These are phyloP conservation scores for Aspergillus indologenus DNA, from an alignment of 495 filamentous ascomycete species.

Conservation along the genomic window DNA sequence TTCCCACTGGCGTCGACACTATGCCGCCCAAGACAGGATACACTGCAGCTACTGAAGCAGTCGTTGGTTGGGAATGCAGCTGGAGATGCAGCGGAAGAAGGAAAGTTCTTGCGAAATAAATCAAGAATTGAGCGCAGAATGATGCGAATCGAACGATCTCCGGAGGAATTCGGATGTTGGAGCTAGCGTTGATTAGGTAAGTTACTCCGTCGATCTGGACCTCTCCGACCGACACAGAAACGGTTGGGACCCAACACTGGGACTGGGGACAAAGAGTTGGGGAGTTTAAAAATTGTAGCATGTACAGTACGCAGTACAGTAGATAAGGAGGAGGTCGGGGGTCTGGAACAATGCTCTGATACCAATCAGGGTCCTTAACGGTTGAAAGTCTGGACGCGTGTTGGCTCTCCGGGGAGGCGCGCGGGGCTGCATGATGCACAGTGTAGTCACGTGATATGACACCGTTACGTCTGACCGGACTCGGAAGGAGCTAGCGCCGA, in stretches of 20 bases:
- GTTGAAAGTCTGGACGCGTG: background rate
- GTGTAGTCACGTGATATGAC: background rate
- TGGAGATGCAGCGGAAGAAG: background rate
- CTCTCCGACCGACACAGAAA: background rate
- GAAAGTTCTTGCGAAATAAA: background rate
- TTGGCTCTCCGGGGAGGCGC: background rate
- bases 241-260: conserved; percentile 1
- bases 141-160: conserved; percentile 3
- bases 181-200: background rate
- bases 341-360: background rate
- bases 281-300: background rate
- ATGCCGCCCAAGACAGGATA: background rate
- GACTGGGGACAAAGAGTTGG: background rate
- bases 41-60: background rate
- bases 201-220: conserved; percentile 3
- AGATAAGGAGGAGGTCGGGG: background rate
- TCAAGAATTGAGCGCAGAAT: background rate
- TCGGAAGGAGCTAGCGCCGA: background rate
- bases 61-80: background rate
- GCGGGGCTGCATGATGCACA: background rate
- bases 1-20: background rate
- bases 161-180: background rate
- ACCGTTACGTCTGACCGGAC: background rate
- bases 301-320: background rate
- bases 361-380: background rate